Evolutionary conservation across 1,139 yeast species (phyloP).

Genomic region (Scheffersomyces stambukii): DNA sequence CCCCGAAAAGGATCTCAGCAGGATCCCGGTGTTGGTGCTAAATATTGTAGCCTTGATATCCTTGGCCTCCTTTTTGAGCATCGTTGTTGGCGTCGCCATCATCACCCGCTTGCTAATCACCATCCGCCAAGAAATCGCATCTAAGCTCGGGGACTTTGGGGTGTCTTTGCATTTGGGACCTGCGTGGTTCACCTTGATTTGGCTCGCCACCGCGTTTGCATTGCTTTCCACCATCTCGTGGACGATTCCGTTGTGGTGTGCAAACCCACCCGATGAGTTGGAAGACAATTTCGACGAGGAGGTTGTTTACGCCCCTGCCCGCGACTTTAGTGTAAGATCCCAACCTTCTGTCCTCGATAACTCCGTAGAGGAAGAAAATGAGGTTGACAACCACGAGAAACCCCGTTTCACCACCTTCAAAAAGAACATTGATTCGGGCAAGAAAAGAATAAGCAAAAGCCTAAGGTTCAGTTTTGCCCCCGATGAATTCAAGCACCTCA

Average conservation of each 20-base stretch:
- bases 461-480: no score
- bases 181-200: constrained; percentile 38
- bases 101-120: constrained; percentile 21
- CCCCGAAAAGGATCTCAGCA: constrained; percentile 18
- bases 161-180: constrained; percentile 36
- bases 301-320: neutral
- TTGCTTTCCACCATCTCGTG: constrained; percentile 28
- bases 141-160: constrained; percentile 42
- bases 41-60: constrained; percentile 32
- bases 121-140: constrained; percentile 23
- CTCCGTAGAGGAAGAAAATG: neutral
- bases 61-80: constrained; percentile 25
- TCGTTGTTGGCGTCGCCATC: constrained; percentile 24
- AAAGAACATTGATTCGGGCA: no score
- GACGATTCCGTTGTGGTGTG: constrained; percentile 44
- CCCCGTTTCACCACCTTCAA: no score
- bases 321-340: no score
- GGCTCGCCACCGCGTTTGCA: constrained; percentile 28
- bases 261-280: constrained; percentile 23
- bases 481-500: no score
- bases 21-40: constrained; percentile 23
- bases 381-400: neutral
- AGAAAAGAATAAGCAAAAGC: neutral
- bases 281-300: neutral
- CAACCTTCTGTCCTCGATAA: no score